Evolutionary conservation across 805 yeast genomes (phyloP).

Genomic region (Blastobotrys mokoenaii): DNA sequence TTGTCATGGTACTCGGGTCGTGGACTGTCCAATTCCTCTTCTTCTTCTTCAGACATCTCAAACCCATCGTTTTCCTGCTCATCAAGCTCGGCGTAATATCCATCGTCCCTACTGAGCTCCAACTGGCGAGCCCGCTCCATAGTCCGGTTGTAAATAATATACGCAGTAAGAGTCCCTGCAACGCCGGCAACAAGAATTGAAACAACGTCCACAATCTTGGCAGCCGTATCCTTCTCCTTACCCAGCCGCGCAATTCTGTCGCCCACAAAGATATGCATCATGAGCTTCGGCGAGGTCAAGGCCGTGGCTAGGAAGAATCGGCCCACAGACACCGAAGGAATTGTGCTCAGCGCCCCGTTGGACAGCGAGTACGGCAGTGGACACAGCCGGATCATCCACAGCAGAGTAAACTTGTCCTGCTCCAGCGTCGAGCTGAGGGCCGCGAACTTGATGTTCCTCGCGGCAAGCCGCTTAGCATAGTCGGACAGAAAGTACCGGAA

Average conservation of each 20-base stretch:
- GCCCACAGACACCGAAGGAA: slow-evolving; percentile 59
- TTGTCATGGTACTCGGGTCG: no score
- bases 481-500: slow-evolving; percentile 52
- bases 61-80: slow-evolving; percentile 23
- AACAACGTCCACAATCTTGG: slow-evolving; percentile 52
- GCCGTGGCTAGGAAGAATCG: slow-evolving; percentile 65
- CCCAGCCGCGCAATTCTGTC: slow-evolving; percentile 64
- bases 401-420: slow-evolving; percentile 53
- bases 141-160: slow-evolving; percentile 54
- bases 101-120: slow-evolving; percentile 15
- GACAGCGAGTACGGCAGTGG: slow-evolving; percentile 91
- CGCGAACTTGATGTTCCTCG: slow-evolving; percentile 53
- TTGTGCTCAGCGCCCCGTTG: slow-evolving; percentile 85
- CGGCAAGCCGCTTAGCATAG: slow-evolving; percentile 53
- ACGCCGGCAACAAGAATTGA: slow-evolving; percentile 50
- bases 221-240: slow-evolving; percentile 36
- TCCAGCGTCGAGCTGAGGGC: slow-evolving; percentile 73
- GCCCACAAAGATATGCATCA: slow-evolving; percentile 74
- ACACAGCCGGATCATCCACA: slow-evolving; percentile 70
- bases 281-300: slow-evolving; percentile 71
- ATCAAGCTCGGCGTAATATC: slow-evolving; percentile 14
- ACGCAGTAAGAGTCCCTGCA: slow-evolving; percentile 54
- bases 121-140: slow-evolving; percentile 24
- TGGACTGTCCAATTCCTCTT: no score
- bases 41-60: slow-evolving; percentile 20